Evolutionary conservation across 169 alveolate species (phyloP).

Genomic region (Cryptosporidium parvum): DNA sequence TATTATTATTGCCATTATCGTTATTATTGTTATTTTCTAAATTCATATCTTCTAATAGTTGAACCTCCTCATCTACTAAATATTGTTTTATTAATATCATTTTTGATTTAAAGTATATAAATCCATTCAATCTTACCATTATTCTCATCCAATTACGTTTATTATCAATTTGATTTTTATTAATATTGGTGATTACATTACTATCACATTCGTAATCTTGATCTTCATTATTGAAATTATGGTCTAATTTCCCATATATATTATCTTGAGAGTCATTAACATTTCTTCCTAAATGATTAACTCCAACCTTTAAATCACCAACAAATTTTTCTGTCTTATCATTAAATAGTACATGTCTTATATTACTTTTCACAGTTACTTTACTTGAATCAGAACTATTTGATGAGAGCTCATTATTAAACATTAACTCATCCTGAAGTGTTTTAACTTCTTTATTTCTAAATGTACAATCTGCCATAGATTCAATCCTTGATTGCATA

Average conservation of each 20-base stretch:
- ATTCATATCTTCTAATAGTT: background rate
- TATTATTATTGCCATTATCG: too few relatives aligned
- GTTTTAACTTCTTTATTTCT: constrained; percentile 31
- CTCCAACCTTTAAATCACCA: constrained; percentile 13
- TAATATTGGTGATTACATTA: background rate
- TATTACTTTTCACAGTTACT: constrained; percentile 6
- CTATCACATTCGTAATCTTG: background rate
- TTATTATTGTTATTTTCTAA: background rate
- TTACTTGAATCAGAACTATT: background rate
- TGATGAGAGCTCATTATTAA: constrained; percentile 13
- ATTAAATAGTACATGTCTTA: constrained; percentile 66
- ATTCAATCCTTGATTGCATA: constrained; percentile 55
- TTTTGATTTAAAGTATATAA: constrained; percentile 37
- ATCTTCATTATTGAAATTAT: background rate
- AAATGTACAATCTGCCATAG: constrained; percentile 34
- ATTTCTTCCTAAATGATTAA: background rate
- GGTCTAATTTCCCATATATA: background rate
- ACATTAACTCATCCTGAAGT: constrained; percentile 50
- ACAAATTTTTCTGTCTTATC: constrained; percentile 48
- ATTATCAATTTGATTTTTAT: background rate
- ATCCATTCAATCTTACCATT: constrained; percentile 6
- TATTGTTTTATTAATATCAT: constrained; percentile 31
- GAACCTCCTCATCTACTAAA: constrained; percentile 30
- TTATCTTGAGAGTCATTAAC: background rate
- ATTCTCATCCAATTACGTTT: constrained; percentile 29